Percentiles rank a stretch among this genome's conserved stretches.
Evolutionary conservation across 495 filamentous ascomycete genomes (phyloP).

Genomic region (Penicillium nucicola): DNA sequence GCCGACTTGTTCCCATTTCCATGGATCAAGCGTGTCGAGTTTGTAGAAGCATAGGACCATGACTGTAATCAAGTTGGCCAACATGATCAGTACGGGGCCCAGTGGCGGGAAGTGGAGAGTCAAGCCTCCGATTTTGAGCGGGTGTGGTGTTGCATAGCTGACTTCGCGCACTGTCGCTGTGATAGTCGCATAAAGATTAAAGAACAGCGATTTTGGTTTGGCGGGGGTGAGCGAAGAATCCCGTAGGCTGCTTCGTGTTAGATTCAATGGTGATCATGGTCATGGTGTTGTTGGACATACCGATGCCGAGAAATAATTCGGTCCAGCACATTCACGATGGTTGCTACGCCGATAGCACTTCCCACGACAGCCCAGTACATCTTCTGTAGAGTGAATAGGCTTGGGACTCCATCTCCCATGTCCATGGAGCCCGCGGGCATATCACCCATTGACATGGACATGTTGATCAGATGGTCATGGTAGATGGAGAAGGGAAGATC

Average conservation of each 20-base stretch:
- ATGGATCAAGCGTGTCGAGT: conserved; percentile 34
- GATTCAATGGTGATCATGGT: not conserved
- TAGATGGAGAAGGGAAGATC: not conserved
- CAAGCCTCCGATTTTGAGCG: conserved; percentile 45
- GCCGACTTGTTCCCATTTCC: conserved; percentile 66
- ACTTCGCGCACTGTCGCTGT: conserved; percentile 68
- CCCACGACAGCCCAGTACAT: conserved; percentile 64
- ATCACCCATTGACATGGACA: conserved; percentile 27
- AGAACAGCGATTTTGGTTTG: conserved; percentile 57
- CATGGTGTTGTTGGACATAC: conserved; percentile 21
- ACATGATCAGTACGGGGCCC: conserved; percentile 33
- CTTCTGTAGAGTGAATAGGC: conserved; percentile 45
- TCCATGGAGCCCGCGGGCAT: conserved; percentile 43
- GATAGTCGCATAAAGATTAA: conserved; percentile 59
- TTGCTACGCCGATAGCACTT: conserved; percentile 48
- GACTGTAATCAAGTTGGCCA: conserved; percentile 38
- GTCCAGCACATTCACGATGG: conserved; percentile 48
- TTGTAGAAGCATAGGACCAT: conserved; percentile 44
- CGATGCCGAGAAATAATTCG: conserved; percentile 44
- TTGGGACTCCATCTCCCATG: conserved; percentile 45
- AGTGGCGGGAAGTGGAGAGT: conserved; percentile 47
- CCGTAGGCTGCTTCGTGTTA: conserved; percentile 16
- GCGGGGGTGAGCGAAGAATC: conserved; percentile 50
- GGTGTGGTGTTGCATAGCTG: conserved; percentile 57
- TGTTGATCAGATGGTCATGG: conserved; percentile 3